Base-by-base conservation (phyloP, 2,329 filamentous ascomycete species). In the Arachnomyces sp. region DNA sequence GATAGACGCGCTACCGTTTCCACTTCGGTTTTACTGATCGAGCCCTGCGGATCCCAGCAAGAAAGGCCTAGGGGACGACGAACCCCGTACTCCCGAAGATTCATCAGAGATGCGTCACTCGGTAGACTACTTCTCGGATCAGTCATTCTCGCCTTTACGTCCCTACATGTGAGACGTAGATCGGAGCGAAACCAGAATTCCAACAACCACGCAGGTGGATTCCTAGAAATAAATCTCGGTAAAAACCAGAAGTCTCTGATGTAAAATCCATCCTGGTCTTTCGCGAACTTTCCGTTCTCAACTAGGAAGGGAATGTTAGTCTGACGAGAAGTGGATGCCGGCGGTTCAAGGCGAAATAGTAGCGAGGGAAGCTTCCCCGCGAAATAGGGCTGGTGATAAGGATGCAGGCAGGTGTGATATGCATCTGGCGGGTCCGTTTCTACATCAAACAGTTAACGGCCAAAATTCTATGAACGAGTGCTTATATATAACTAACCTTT, bases 121-220 rank as follows among this genome's bases (percentile, higher is more conserved):
- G 55, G 55, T 3, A 49, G 44, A 7, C 47, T 17, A 2, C 32
- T 29, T 7, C 25, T 14, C 2, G 43, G 32, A 12, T 39, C 52
- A n/a, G 41, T 38, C 57, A 59, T 59, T 7, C 57, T 47, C 4
- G 52, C 52, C 15, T 53, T 52, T 35, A 60, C 54, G 34, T 60
- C 57, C 13, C 44, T 34, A 42, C 56, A 57, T 1, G 46, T 51
- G 16, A 59, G 43, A 3, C 56, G 50, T 2, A 38, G 31, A 32
- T 59, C 56, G 3, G 51, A 47, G 4, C 56, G 47, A 44, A 52
- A 51, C 57, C 57, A 60, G 42, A 47, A 57, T 38, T 59, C 57
- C 29, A 60, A 40, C 1, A 59, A 44, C 57, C 57, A 60, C 5
- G 42, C 53, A 1, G 47, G 17, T 4, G 52, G 47, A 2, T 46